Percentiles rank a stretch among this genome's conserved stretches.
Evolutionary conservation across 2,329 filamentous ascomycete genomes (phyloP).

Genomic region (Metarhizium anisopliae): DNA sequence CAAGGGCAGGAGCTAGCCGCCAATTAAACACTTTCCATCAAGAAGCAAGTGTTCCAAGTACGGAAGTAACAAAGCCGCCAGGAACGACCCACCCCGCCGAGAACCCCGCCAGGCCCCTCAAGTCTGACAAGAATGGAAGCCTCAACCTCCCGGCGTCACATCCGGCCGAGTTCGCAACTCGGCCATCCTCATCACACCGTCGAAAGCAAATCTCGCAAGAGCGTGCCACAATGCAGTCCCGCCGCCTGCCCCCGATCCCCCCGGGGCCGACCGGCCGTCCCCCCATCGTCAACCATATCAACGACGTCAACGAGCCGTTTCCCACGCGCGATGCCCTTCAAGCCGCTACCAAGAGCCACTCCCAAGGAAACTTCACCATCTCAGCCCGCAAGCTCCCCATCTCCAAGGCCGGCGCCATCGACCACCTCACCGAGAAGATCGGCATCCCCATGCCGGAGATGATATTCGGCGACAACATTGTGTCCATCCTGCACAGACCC

Average conservation of each 20-base stretch:
- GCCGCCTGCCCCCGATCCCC: neutral
- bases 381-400: constrained; percentile 87
- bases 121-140: too few species aligned
- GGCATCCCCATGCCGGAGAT: constrained; percentile 91
- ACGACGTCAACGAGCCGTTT: constrained; percentile 42
- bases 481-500: constrained; percentile 62
- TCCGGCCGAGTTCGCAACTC: neutral
- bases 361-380: constrained; percentile 62
- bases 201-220: neutral
- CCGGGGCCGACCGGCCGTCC: neutral
- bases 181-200: neutral
- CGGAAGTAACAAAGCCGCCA: neutral
- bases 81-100: neutral
- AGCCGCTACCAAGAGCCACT: constrained; percentile 46
- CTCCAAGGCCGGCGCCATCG: constrained; percentile 83
- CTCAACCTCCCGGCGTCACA: neutral
- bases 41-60: neutral
- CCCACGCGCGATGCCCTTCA: constrained; percentile 40
- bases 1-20: too few species aligned
- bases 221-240: neutral
- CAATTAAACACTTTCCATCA: neutral
- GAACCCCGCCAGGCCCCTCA: neutral
- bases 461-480: constrained; percentile 96
- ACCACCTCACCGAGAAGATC: constrained; percentile 68
- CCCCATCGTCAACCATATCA: constrained; percentile 28